Evolutionary conservation across 2,329 filamentous ascomycete species (phyloP).

Genomic region (Cladosporium halotolerans): DNA sequence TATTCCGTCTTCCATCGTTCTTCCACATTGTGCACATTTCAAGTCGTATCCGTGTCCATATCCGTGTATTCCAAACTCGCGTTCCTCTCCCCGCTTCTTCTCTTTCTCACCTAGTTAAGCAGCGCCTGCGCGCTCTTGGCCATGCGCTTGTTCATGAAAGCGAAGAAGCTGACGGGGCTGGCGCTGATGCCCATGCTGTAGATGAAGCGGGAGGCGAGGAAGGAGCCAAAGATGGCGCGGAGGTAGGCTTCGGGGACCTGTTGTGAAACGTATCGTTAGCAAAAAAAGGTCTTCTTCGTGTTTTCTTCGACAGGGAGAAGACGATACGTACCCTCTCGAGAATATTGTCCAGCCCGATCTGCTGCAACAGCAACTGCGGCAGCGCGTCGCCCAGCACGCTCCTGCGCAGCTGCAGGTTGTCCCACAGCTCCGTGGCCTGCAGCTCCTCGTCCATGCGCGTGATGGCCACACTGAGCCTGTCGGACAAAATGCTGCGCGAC

Average conservation of each 20-base stretch:
- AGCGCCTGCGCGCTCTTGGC: conserved; percentile 12
- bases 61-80: neutral
- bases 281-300: neutral
- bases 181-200: conserved; percentile 91
- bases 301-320: neutral
- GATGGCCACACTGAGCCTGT: conserved; percentile 85
- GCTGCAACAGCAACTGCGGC: conserved; percentile 72
- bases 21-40: neutral
- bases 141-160: conserved; percentile 60
- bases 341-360: conserved; percentile 87
- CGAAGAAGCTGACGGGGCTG: conserved; percentile 96
- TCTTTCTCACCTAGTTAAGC: conserved; percentile 5
- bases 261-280: conserved; percentile 16
- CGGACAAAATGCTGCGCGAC: conserved; percentile 78
- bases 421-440: conserved; percentile 87
- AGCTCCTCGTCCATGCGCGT: conserved; percentile 96
- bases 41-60: neutral
- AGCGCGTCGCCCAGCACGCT: conserved; percentile 79
- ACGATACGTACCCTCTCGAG: conserved; percentile 61
- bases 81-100: neutral
- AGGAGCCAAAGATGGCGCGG: conserved; percentile 90
- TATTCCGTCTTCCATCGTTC: neutral
- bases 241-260: conserved; percentile 86
- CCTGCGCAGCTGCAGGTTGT: conserved; percentile 68
- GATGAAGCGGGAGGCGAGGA: conserved; percentile 89